A percentile compares a stretch with the other conserved stretches of the same genome.
Conservation (phyloP, 306 rosid species). For the Dalbergia cochinchinensis region DNA sequence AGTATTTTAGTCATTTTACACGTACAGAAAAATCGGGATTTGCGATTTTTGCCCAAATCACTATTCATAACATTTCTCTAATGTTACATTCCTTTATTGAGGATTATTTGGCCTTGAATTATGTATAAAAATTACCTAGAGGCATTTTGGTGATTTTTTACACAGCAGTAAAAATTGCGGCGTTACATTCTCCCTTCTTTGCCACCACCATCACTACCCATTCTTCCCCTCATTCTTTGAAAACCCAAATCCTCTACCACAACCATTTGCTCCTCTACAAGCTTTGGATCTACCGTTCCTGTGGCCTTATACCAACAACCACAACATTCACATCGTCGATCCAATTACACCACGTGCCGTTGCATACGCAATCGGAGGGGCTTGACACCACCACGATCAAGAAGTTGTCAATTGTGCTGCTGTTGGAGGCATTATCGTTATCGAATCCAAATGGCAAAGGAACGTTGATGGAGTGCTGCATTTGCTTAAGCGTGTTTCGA, state of each 20-base stretch:
- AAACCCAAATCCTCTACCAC: slow-evolving; percentile 45
- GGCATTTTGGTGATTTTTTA: too few species aligned
- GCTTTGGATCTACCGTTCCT: slow-evolving; percentile 69
- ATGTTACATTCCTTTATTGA: too few species aligned
- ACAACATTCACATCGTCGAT: neutral
- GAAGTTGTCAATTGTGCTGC: slow-evolving; percentile 60
- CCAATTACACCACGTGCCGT: slow-evolving; percentile 26
- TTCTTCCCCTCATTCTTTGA: too few species aligned
- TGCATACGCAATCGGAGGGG: slow-evolving; percentile 44
- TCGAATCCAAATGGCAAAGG: slow-evolving; percentile 2
- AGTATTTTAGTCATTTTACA: too few species aligned
- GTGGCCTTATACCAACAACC: neutral
- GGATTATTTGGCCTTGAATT: too few species aligned
- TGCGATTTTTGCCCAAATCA: too few species aligned
- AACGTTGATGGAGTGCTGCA: slow-evolving; percentile 69
- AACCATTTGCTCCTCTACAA: slow-evolving; percentile 61
- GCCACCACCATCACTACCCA: too few species aligned
- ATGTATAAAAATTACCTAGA: too few species aligned
- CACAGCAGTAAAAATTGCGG: too few species aligned
- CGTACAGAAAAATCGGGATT: too few species aligned
- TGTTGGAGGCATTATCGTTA: slow-evolving; percentile 33
- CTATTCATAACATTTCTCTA: too few species aligned
- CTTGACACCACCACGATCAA: slow-evolving; percentile 57
- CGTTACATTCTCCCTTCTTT: too few species aligned
- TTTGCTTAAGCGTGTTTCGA: slow-evolving; percentile 69